Conservation (phyloP, 2,329 filamentous ascomycete species). For the Talaromyces rugulosus region DNA sequence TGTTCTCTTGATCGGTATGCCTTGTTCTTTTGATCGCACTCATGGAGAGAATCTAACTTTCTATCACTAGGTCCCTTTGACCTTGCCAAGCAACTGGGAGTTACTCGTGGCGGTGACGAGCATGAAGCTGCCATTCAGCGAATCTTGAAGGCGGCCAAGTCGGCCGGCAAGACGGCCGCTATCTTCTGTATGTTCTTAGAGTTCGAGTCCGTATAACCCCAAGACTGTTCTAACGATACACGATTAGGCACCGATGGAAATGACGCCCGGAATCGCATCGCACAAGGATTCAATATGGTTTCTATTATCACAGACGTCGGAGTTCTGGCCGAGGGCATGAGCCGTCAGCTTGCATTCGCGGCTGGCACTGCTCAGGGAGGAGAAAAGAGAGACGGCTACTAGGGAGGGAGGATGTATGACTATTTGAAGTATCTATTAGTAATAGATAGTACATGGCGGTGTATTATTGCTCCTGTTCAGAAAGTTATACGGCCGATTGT, state of each 20-base stretch:
- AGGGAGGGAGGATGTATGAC: neutral
- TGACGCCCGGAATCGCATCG: slow-evolving; percentile 28
- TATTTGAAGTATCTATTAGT: neutral
- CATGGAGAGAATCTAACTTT: neutral
- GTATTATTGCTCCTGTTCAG: neutral
- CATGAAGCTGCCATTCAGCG: slow-evolving; percentile 38
- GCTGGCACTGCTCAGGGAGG: slow-evolving; percentile 18
- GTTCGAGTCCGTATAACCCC: neutral
- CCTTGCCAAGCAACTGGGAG: slow-evolving; percentile 36
- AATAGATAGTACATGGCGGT: neutral
- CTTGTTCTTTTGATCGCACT: neutral
- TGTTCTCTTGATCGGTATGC: slow-evolving; percentile 35
- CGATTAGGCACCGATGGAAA: slow-evolving; percentile 28
- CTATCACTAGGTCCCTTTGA: slow-evolving; percentile 27
- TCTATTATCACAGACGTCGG: slow-evolving; percentile 36
- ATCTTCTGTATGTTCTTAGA: slow-evolving; percentile 35
- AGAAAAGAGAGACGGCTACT: slow-evolving; percentile 16
- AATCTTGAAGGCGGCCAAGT: slow-evolving; percentile 29
- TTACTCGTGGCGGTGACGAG: slow-evolving; percentile 31
- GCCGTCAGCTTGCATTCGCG: slow-evolving; percentile 27
- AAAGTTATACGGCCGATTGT: neutral
- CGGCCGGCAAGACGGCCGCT: slow-evolving; percentile 36
- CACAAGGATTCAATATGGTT: slow-evolving; percentile 40
- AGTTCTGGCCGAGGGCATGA: slow-evolving; percentile 30
- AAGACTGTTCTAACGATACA: neutral